phyloP scores from a whole-genome alignment of 108 stramenopile genomes.

The Parmales sp. region DNA sequence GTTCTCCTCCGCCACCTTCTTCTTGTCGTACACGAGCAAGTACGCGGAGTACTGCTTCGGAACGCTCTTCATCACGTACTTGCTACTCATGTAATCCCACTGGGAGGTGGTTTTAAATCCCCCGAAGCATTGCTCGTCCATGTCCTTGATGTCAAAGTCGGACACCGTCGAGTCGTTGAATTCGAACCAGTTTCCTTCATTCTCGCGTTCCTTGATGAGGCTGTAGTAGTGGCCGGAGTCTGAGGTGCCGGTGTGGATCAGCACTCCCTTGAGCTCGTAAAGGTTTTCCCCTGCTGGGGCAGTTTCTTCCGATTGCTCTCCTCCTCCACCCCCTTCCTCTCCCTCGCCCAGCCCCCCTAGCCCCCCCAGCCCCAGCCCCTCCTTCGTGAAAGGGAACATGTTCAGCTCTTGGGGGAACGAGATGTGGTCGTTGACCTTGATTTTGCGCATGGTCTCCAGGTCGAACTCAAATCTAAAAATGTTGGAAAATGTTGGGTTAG shows the following conservation, averaged over 20 bases:
- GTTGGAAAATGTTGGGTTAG: too few relatives aligned
- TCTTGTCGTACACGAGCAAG: constrained; percentile 6
- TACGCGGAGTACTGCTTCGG: constrained; percentile 7
- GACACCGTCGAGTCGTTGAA: constrained; percentile 47
- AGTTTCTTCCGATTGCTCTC: neutral
- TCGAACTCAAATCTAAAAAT: constrained; percentile 58
- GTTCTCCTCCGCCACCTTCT: neutral
- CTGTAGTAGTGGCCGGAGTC: constrained; percentile 57
- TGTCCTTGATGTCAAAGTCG: constrained; percentile 34
- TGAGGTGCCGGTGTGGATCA: constrained; percentile 53
- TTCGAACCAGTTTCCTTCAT: constrained; percentile 40
- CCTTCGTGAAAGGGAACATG: constrained; percentile 41
- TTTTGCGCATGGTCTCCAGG: constrained; percentile 34
- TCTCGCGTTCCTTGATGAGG: constrained; percentile 34
- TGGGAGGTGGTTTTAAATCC: constrained; percentile 10
- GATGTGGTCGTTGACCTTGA: constrained; percentile 47
- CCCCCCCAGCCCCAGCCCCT: neutral
- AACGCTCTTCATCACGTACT: neutral
- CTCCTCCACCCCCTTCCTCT: neutral
- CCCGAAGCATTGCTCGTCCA: constrained; percentile 45
- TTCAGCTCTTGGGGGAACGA: constrained; percentile 47
- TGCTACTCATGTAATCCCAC: neutral
- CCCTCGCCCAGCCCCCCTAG: neutral
- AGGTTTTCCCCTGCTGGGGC: constrained; percentile 26
- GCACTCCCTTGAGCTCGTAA: constrained; percentile 45